phyloP scores from a whole-genome alignment of 176 grass and related monocot genomes.

The Alloteropsis semialata region DNA sequence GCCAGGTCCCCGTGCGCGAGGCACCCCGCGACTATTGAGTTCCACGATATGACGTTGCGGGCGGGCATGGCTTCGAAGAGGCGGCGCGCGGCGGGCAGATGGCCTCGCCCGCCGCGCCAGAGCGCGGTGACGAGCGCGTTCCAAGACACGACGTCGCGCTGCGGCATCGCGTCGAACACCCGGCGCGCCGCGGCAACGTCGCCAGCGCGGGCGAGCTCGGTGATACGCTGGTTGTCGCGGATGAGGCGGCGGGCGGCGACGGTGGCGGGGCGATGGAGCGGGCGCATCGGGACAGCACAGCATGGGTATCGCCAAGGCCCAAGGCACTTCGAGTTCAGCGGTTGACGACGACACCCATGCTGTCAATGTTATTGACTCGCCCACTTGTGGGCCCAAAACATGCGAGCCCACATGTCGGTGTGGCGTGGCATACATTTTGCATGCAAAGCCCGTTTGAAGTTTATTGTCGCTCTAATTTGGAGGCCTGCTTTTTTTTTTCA shows the following conservation, averaged over 20 bases:
- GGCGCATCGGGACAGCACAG: constrained; percentile 25
- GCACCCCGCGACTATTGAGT: constrained; percentile 71
- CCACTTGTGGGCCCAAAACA: background rate
- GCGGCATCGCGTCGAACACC: constrained; percentile 74
- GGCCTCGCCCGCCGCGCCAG: constrained; percentile 64
- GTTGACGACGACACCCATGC: no score
- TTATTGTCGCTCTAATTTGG: background rate
- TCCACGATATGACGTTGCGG: constrained; percentile 84
- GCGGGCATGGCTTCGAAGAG: constrained; percentile 72
- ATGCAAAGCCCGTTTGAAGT: background rate
- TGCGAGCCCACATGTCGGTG: background rate
- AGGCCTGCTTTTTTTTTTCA: no score
- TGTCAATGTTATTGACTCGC: background rate
- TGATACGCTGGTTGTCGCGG: constrained; percentile 55
- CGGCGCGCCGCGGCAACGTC: constrained; percentile 59
- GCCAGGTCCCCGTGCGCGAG: constrained; percentile 56
- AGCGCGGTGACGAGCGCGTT: constrained; percentile 75
- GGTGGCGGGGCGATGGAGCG: background rate
- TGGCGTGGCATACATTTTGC: background rate
- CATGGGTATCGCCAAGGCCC: background rate
- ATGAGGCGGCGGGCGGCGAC: constrained; percentile 8
- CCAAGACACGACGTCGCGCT: constrained; percentile 76
- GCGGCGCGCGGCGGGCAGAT: constrained; percentile 48
- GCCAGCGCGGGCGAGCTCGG: constrained; percentile 50
- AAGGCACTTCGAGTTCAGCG: background rate